Base-by-base conservation (phyloP, 78 protist species). In the Chrysochromulina parva region DNA sequence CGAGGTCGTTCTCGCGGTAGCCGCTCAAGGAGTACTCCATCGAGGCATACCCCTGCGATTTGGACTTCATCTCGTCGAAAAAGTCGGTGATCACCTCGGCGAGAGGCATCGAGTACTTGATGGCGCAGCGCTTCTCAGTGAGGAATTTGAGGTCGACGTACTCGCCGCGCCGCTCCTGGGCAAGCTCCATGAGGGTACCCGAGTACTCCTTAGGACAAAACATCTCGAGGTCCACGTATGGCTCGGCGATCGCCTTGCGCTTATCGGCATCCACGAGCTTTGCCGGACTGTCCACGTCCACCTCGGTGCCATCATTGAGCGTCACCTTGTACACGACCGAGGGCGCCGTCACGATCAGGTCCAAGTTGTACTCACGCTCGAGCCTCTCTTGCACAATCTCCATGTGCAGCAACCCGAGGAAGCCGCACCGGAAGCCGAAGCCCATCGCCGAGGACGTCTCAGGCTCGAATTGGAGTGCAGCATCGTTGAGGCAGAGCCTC, bases 361-460 rank as follows among this genome's bases (percentile, higher is more conserved):
- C 88, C 28, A 87, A 2, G 48, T 28, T 71, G 89, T 60, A 24
- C 78, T 60, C 89, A n/a, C 10, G 52, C 78, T 3, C 17, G 7
- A 48, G 57, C 59, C 69, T 73, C 76, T 38, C 19, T 55, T 48
- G 58, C 65, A 60, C 89, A 4, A 57, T 97, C 28, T 96, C 97
- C 98, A 97, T 95, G 92, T 97, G 99, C 59, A 97, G 94, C 65
- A 97, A 76, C 9, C 99, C 99, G 16, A 97, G 94, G 93, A 97
- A 97, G 7, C 99, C 99, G 80, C 96, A 93, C 62, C 90, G 86
- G n/a, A 78, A 11, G 50, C 86, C 86, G 19, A 5, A 17, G 53
- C 86, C 86, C 50, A 78, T 58, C 28, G 86, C 20, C 20, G 19
- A 20, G 9, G 86, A 78, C 48, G 2, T 0, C 48, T 48, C 60